A percentile compares a stretch with the other conserved stretches of the same genome.
Conservation (phyloP, 2,329 filamentous ascomycete species). For the Chaetomium sp. region DNA sequence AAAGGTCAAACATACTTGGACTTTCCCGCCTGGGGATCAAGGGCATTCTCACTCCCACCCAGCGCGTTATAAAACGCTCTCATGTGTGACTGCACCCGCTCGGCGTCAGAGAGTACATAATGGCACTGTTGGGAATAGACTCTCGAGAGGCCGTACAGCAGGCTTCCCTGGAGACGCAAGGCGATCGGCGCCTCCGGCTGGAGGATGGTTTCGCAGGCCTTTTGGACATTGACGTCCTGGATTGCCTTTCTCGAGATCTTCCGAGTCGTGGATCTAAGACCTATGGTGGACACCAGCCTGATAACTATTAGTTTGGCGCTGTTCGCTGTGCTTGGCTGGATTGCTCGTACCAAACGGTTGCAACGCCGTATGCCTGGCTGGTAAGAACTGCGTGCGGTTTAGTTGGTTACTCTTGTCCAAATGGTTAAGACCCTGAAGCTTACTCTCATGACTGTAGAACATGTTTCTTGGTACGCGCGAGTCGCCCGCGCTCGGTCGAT, state of each 20-base stretch:
- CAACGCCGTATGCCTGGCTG: slow-evolving; percentile 81
- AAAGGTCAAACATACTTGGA: slow-evolving; percentile 51
- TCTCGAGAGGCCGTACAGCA: slow-evolving; percentile 78
- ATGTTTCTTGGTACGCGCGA: slow-evolving; percentile 41
- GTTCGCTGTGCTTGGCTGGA: neutral
- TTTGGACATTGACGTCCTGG: slow-evolving; percentile 76
- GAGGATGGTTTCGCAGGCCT: slow-evolving; percentile 83
- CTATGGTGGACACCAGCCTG: slow-evolving; percentile 89
- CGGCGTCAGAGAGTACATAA: slow-evolving; percentile 76
- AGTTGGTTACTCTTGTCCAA: too few species aligned
- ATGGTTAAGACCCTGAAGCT: slow-evolving; percentile 24
- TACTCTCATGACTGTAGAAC: slow-evolving; percentile 97
- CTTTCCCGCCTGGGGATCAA: slow-evolving; percentile 66
- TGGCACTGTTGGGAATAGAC: slow-evolving; percentile 83
- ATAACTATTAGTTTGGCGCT: neutral
- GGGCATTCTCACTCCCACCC: slow-evolving; percentile 42
- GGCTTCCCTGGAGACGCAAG: slow-evolving; percentile 78
- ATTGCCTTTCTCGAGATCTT: slow-evolving; percentile 82
- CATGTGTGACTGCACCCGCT: slow-evolving; percentile 69
- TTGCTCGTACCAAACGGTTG: slow-evolving; percentile 75
- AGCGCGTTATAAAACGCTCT: slow-evolving; percentile 56
- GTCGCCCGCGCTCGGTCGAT: too few species aligned
- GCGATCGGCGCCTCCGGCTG: slow-evolving; percentile 78
- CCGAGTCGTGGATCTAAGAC: slow-evolving; percentile 61
- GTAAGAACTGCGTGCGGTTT: slow-evolving; percentile 57